Evolutionary conservation across 805 yeast genomes (phyloP).

Genomic region (Lipomyces sp.): DNA sequence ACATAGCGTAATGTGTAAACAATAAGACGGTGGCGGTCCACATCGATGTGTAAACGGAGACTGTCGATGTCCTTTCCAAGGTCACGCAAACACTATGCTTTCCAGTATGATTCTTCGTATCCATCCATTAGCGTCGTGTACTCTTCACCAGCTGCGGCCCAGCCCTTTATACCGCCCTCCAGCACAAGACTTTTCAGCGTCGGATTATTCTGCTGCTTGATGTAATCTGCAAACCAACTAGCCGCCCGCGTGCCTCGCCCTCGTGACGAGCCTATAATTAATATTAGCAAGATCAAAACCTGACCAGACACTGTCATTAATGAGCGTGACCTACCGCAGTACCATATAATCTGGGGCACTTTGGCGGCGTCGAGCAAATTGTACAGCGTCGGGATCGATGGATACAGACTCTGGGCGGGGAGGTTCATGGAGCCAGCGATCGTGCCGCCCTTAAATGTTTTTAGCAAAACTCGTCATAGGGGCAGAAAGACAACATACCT

Average conservation of each 20-base stretch:
- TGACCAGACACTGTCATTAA: no score
- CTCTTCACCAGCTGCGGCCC: conserved; percentile 15
- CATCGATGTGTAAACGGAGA: no score
- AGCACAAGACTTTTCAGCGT: conserved; percentile 5
- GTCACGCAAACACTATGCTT: not conserved
- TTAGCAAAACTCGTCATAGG: not conserved
- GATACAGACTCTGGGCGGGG: conserved; percentile 15
- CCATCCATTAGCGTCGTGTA: conserved; percentile 11
- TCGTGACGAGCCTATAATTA: conserved; percentile 7
- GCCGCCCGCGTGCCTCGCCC: conserved; percentile 23
- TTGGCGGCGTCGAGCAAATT: not conserved
- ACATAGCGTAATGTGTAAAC: no score
- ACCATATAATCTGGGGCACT: conserved; percentile 8
- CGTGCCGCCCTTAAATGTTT: conserved; percentile 9
- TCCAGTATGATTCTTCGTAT: conserved; percentile 4
- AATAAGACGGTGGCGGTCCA: no score
- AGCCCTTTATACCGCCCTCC: conserved; percentile 14
- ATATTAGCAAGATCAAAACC: no score
- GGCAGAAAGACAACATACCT: not conserved
- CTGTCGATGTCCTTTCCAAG: no score
- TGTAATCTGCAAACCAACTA: conserved; percentile 16
- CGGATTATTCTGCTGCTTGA: conserved; percentile 3
- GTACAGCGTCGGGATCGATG: conserved; percentile 16
- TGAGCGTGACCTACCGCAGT: conserved; percentile 8
- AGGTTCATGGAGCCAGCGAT: conserved; percentile 13